These are phyloP conservation scores for Nothophytophthora sp. DNA, from an alignment of 352 stramenopile genomes.

Conservation along the genomic window DNA sequence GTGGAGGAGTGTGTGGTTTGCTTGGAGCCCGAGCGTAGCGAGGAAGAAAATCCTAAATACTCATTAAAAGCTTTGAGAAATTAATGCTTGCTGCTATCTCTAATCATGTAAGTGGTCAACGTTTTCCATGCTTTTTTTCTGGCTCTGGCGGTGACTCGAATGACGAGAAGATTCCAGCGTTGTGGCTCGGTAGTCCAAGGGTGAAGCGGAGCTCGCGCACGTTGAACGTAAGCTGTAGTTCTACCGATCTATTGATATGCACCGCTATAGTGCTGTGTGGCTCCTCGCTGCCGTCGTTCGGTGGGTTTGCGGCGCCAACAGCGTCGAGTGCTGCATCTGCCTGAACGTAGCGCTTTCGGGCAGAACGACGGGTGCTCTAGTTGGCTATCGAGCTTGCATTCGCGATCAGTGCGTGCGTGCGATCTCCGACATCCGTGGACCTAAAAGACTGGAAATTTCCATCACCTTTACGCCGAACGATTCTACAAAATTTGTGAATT, in stretches of 20 bases:
- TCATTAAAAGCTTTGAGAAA: too few relatives aligned
- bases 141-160: constrained; percentile 5
- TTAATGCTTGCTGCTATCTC: background rate
- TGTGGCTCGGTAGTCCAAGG: constrained; percentile 2
- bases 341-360: background rate
- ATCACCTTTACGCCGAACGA: too few relatives aligned
- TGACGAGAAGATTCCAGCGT: constrained; percentile 2
- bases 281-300: background rate
- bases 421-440: too few relatives aligned
- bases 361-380: background rate
- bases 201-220: background rate
- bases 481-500: too few relatives aligned
- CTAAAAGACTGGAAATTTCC: too few relatives aligned
- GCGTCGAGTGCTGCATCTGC: constrained; percentile 4
- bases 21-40: constrained; percentile 11
- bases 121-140: constrained; percentile 6
- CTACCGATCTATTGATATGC: background rate
- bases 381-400: background rate
- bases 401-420: background rate
- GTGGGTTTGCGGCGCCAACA: background rate
- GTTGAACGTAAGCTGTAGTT: constrained; percentile 4
- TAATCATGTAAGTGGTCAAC: constrained; percentile 7
- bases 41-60: constrained; percentile 4
- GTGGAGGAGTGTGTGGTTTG: background rate
- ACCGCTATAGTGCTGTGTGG: background rate